Conservation (phyloP, 2,329 filamentous ascomycete genomes). For the Metarhizium anisopliae region DNA sequence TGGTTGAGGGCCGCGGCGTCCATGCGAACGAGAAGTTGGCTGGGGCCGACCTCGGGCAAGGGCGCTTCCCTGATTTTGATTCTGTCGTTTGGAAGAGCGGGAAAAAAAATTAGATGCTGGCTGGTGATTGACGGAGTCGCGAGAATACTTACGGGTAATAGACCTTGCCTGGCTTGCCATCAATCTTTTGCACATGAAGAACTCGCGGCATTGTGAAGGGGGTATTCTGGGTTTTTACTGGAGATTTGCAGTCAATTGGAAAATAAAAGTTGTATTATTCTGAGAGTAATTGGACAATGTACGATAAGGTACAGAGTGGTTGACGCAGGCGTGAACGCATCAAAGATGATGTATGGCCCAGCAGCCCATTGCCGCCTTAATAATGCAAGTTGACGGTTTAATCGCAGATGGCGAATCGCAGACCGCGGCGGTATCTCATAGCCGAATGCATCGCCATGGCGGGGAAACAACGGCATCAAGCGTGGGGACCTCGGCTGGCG, state of each 20-base stretch:
- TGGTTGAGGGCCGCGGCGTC: conserved; percentile 83
- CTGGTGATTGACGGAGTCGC: background rate
- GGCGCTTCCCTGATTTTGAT: conserved; percentile 53
- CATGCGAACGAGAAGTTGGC: conserved; percentile 67
- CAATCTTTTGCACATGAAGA: conserved; percentile 58
- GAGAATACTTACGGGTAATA: conserved; percentile 59
- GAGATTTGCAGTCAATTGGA: background rate
- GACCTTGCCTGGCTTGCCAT: conserved; percentile 76
- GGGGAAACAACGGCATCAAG: background rate
- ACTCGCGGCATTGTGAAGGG: conserved; percentile 38
- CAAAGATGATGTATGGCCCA: no score
- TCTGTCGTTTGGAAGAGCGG: conserved; percentile 21
- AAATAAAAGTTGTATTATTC: background rate
- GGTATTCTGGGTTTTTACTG: background rate
- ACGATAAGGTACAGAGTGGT: no score
- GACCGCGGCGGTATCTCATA: no score
- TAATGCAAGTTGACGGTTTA: no score
- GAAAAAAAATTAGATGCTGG: background rate
- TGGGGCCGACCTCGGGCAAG: conserved; percentile 52
- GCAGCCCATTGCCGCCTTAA: no score
- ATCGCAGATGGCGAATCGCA: no score
- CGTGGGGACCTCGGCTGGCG: background rate
- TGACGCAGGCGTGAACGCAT: no score
- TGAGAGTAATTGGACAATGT: no score
- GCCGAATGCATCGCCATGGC: no score